Evolutionary conservation across 192 early-diverging fungal genomes (phyloP), one percentile per base, ranked within the genome.

Genomic region (Backusella macrospora): DNA sequence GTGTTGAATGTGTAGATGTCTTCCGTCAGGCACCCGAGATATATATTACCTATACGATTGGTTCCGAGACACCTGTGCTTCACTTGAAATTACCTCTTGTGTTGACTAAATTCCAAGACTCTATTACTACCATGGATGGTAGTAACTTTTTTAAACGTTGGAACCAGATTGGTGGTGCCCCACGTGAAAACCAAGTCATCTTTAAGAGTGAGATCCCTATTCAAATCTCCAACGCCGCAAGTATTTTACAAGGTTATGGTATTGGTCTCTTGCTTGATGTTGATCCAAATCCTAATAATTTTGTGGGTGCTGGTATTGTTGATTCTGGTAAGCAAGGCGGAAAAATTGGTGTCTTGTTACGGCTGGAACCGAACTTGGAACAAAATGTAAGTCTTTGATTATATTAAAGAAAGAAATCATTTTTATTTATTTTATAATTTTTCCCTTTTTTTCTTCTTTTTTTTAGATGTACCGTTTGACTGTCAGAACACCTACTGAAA

Each of bases 131-230:
- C 12, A 88, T 99, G 62, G 74, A 89, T 26, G 87, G 91, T 6
- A 39, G 74, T 8, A 93, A 94, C 73, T 99, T 96, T 78, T 96
- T 99, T 74, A 78, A 83, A 12, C 86, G 98, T 18, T 99, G 98
- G 98, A 91, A 91, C 78, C 97, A 99, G 83, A 92, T 99, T 80
- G 96, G 96, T 34, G 96, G 94, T 0, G 79, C 94, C 1, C 90
- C 89, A 3, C 85, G 95, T 26, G 97, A 99, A 74, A 83, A 82
- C 18, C 95, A 96, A 81, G 82, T 79, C 23, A 85, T 96, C n/a
- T 90, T 90, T 72, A 80, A 83, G 44, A 74, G 83, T 37, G 65
- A 73, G 4, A 74, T 74, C 0, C 75, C 83, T 8, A 85, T 88
- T 10, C 82, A 91, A 44, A 16, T 87, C 18, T 82, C 87, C 21